These are phyloP conservation scores for Aschersonia sp. DNA, from an alignment of 2,329 filamentous ascomycete genomes.

Conservation along the genomic window DNA sequence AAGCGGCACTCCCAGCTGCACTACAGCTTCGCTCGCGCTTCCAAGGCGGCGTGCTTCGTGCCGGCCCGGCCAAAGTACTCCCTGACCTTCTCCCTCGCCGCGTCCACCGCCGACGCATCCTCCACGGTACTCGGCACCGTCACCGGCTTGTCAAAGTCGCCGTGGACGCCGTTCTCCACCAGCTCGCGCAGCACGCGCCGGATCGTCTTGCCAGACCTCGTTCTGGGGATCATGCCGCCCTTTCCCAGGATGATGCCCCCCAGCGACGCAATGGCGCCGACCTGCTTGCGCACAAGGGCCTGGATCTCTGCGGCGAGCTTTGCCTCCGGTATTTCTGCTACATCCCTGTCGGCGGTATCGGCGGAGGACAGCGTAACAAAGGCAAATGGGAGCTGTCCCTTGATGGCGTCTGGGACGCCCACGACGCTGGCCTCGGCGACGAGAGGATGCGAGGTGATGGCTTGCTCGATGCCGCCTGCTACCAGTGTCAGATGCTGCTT, in stretches of 20 bases:
- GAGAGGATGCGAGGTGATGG: constrained; percentile 63
- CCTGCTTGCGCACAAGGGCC: constrained; percentile 57
- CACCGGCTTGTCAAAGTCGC: constrained; percentile 57
- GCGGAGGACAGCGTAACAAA: constrained; percentile 49
- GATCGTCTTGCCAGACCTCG: constrained; percentile 81
- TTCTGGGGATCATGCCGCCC: constrained; percentile 85
- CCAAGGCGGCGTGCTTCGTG: constrained; percentile 25
- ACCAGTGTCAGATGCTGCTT: background rate
- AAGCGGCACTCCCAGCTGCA: background rate
- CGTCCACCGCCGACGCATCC: constrained; percentile 58
- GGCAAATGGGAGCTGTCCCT: constrained; percentile 84
- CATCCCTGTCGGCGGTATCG: constrained; percentile 33
- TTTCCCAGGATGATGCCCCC: constrained; percentile 76
- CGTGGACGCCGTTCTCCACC: constrained; percentile 66
- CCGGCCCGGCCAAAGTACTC: constrained; percentile 56
- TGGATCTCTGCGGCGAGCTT: constrained; percentile 50
- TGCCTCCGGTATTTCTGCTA: constrained; percentile 32
- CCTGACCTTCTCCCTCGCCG: constrained; percentile 54
- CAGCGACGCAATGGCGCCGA: constrained; percentile 74
- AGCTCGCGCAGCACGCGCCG: constrained; percentile 69
- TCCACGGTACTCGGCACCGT: constrained; percentile 74
- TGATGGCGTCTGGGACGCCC: constrained; percentile 70
- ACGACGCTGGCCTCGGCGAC: constrained; percentile 80
- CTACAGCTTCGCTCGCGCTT: constrained; percentile 41
- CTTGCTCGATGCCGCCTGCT: constrained; percentile 75